Percentiles rank a stretch among this genome's conserved stretches.
Conservation (phyloP, 2,329 filamentous ascomycete species). For the Salinomyces thailandicus region DNA sequence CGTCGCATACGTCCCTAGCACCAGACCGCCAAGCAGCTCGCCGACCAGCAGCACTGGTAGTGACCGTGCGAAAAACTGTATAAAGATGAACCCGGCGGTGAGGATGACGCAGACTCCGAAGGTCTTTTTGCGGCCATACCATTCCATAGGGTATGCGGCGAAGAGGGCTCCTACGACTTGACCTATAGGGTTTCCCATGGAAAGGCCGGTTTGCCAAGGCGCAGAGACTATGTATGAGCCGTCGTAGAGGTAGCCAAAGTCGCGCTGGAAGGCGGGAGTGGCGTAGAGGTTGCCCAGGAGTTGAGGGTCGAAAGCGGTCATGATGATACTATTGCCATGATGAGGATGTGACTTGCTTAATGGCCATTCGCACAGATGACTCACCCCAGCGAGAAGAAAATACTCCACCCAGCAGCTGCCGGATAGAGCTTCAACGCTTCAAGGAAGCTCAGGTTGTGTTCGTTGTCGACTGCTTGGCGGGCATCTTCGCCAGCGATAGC, state of each 20-base stretch:
- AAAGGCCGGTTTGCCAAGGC: slow-evolving; percentile 30
- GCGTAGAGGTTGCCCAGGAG: slow-evolving; percentile 53
- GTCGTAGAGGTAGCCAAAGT: slow-evolving; percentile 45
- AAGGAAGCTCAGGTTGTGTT: slow-evolving; percentile 18
- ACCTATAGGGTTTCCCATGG: slow-evolving; percentile 47
- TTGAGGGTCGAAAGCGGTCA: slow-evolving; percentile 49
- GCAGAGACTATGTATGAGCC: slow-evolving; percentile 28
- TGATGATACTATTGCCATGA: neutral
- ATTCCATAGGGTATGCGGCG: slow-evolving; percentile 26
- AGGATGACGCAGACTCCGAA: slow-evolving; percentile 22
- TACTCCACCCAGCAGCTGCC: slow-evolving; percentile 43
- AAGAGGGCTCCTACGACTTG: slow-evolving; percentile 40
- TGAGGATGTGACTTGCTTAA: neutral
- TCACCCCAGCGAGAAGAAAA: slow-evolving; percentile 46
- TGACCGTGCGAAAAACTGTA: slow-evolving; percentile 52
- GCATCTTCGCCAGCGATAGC: slow-evolving; percentile 19
- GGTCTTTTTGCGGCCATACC: slow-evolving; percentile 24
- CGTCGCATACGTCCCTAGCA: slow-evolving; percentile 52
- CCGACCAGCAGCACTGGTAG: slow-evolving; percentile 48
- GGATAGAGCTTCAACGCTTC: slow-evolving; percentile 36
- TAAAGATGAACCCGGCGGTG: slow-evolving; percentile 47
- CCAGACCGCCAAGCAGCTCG: slow-evolving; percentile 50
- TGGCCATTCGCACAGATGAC: neutral
- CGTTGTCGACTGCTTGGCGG: slow-evolving; percentile 16
- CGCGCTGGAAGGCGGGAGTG: slow-evolving; percentile 46